Evolutionary conservation across 1,139 yeast genomes (phyloP).

Genomic region (Saccharomyces hybrid): DNA sequence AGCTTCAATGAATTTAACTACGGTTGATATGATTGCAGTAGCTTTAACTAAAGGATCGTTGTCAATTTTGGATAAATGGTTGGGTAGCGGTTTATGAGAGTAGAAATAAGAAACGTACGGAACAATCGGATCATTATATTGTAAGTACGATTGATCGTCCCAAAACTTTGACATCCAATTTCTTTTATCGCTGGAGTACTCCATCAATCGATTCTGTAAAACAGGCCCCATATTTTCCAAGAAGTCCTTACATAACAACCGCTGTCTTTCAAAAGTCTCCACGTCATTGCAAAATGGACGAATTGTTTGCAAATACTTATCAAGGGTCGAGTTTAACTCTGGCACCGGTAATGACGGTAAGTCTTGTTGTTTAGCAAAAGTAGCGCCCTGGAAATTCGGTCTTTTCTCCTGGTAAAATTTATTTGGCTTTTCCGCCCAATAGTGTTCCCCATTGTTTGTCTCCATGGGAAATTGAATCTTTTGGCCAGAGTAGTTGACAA

Average conservation of each 20-base stretch:
- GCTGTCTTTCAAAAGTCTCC: slow-evolving; percentile 48
- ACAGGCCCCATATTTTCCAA: slow-evolving; percentile 55
- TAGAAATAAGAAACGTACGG: slow-evolving; percentile 91
- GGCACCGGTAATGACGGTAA: slow-evolving; percentile 90
- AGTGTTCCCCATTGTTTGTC: slow-evolving; percentile 25
- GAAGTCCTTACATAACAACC: slow-evolving; percentile 58
- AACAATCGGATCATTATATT: slow-evolving; percentile 85
- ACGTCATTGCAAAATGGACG: slow-evolving; percentile 55
- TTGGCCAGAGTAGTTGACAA: neutral
- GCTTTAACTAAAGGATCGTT: slow-evolving; percentile 73
- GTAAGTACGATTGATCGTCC: slow-evolving; percentile 90
- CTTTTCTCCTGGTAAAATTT: slow-evolving; percentile 18
- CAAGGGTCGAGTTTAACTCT: slow-evolving; percentile 59
- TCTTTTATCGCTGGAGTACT: slow-evolving; percentile 53
- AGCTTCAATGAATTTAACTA: slow-evolving; percentile 47
- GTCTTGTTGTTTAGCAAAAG: slow-evolving; percentile 63
- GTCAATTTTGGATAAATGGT: slow-evolving; percentile 44
- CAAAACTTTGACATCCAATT: slow-evolving; percentile 93
- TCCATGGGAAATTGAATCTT: slow-evolving; percentile 16
- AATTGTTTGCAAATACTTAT: slow-evolving; percentile 62
- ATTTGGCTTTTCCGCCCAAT: slow-evolving; percentile 22
- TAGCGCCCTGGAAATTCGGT: slow-evolving; percentile 48
- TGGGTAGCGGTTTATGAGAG: slow-evolving; percentile 62
- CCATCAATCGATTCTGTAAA: slow-evolving; percentile 59
- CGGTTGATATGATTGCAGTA: slow-evolving; percentile 49